These are phyloP conservation scores for Hansenula anomala DNA, from an alignment of 1,139 yeast species.

Conservation along the genomic window DNA sequence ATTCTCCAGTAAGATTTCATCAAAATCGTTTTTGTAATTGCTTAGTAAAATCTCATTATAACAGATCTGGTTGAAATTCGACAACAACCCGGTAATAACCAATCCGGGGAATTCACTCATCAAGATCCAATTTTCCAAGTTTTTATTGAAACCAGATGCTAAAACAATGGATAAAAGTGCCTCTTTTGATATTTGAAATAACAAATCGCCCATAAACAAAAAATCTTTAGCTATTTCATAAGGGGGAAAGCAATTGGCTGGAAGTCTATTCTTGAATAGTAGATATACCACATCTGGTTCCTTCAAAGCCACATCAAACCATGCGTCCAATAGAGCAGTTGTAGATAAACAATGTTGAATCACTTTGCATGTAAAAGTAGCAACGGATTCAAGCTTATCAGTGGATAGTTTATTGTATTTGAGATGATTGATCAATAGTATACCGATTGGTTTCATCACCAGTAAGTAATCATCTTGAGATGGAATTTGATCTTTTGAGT, in stretches of 20 bases:
- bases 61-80: constrained; percentile 3
- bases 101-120: constrained; percentile 3
- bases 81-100: constrained; percentile 1
- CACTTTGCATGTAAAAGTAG: background rate
- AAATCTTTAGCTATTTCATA: constrained; percentile 5
- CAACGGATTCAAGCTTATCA: background rate
- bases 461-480: background rate
- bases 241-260: constrained; percentile 1
- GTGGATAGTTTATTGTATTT: background rate
- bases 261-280: background rate
- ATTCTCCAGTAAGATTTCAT: background rate
- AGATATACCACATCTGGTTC: constrained; percentile 3
- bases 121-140: constrained; percentile 2
- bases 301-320: background rate
- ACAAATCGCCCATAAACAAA: constrained; percentile 1
- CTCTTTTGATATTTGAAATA: background rate
- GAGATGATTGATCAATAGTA: constrained; percentile 1
- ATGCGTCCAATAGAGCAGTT: constrained; percentile 1
- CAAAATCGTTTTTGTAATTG: background rate
- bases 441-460: background rate
- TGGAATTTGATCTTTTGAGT: background rate
- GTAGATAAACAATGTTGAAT: background rate
- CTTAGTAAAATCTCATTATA: background rate
- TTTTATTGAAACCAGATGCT: background rate
- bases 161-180: constrained; percentile 2